Percentiles rank a stretch among this genome's conserved stretches.
Evolutionary conservation across 495 filamentous ascomycete species (phyloP).

Genomic region (Xylaria castorea): DNA sequence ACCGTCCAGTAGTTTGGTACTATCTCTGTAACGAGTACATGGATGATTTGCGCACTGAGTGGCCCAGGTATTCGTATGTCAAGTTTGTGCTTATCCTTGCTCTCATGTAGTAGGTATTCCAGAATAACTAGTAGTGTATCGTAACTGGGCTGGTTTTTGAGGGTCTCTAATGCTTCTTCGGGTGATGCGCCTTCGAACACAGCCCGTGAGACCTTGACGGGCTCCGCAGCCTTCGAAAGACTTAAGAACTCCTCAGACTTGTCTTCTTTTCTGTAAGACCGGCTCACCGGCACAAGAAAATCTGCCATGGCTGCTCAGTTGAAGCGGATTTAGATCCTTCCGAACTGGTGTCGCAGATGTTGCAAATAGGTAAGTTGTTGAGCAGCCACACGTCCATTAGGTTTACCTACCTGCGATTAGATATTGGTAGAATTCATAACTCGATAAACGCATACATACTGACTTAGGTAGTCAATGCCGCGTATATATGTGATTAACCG

Average conservation of each 20-base stretch:
- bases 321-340: neutral
- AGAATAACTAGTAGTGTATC: conserved; percentile 62
- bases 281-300: conserved; percentile 57
- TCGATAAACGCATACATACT: neutral
- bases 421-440: neutral
- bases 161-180: conserved; percentile 64
- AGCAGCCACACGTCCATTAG: neutral
- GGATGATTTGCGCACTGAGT: conserved; percentile 71
- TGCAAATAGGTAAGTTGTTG: conserved; percentile 2
- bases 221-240: conserved; percentile 24
- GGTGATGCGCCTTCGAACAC: conserved; percentile 47
- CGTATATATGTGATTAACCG: neutral
- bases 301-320: conserved; percentile 51
- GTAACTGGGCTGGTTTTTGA: conserved; percentile 70
- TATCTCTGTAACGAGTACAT: conserved; percentile 69
- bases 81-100: conserved; percentile 48
- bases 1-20: conserved; percentile 80
- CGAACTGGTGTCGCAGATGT: neutral
- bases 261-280: conserved; percentile 42
- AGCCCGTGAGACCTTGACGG: conserved; percentile 13
- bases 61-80: conserved; percentile 69
- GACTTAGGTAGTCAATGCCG: neutral
- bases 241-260: conserved; percentile 33
- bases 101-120: conserved; percentile 56
- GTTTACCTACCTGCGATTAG: neutral